phyloP scores from a whole-genome alignment of 2,329 filamentous ascomycete genomes.

The Berkeleyomyces rouxiae region DNA sequence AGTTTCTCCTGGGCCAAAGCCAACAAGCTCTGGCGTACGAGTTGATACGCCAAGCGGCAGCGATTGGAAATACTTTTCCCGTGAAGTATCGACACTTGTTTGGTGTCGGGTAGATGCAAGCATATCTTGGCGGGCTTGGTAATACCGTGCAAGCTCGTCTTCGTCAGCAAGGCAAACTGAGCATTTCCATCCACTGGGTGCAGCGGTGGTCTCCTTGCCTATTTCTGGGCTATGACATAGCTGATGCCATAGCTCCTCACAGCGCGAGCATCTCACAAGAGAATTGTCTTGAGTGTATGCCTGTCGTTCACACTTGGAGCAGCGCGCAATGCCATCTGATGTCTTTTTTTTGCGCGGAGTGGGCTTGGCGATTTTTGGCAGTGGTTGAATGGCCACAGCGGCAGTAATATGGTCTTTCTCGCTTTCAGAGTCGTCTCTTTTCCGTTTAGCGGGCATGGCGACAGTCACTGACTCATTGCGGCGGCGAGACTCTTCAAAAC shows the following conservation, averaged over 20 bases:
- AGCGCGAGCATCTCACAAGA: slow-evolving; percentile 16
- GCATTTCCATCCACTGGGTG: slow-evolving; percentile 15
- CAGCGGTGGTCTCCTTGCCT: slow-evolving; percentile 10
- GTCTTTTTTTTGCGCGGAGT: slow-evolving; percentile 9
- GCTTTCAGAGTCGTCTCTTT: background rate
- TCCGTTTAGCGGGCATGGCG: slow-evolving; percentile 8
- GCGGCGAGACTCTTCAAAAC: slow-evolving; percentile 9
- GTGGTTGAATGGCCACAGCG: background rate
- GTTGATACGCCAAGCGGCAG: slow-evolving; percentile 21
- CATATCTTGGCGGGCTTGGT: slow-evolving; percentile 14
- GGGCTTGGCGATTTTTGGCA: slow-evolving; percentile 8
- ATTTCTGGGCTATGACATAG: slow-evolving; percentile 17
- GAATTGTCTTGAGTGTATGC: slow-evolving; percentile 15
- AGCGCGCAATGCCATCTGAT: slow-evolving; percentile 12
- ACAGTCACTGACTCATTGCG: slow-evolving; percentile 5
- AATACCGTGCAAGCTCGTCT: slow-evolving; percentile 14
- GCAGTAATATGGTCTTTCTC: background rate
- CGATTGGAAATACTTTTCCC: slow-evolving; percentile 20
- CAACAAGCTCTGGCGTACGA: slow-evolving; percentile 23
- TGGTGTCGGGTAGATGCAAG: slow-evolving; percentile 14
- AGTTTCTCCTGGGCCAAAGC: slow-evolving; percentile 23
- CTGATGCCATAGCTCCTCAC: slow-evolving; percentile 18
- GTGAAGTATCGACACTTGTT: slow-evolving; percentile 20
- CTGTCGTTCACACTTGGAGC: slow-evolving; percentile 16
- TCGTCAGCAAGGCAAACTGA: slow-evolving; percentile 15